These are phyloP conservation scores for Ustilago loliicola DNA, from an alignment of 1,284 basidiomycete species.

Conservation along the genomic window DNA sequence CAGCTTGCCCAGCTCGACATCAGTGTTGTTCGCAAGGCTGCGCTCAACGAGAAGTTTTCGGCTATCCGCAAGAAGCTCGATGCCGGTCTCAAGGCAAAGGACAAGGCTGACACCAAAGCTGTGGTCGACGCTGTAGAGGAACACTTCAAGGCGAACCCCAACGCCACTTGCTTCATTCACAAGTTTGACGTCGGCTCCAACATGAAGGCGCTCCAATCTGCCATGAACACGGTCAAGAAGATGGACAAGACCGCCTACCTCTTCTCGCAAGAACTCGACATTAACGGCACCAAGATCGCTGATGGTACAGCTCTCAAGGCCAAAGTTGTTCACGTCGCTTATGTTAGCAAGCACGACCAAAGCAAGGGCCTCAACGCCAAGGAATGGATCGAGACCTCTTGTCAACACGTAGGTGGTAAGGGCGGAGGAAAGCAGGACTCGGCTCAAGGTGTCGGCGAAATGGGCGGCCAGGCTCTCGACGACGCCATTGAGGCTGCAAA, in stretches of 20 bases:
- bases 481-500: constrained; percentile 58
- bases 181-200: constrained; percentile 74
- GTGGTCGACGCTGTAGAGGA: constrained; percentile 81
- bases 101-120: constrained; percentile 82
- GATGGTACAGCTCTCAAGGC: constrained; percentile 70
- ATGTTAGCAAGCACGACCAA: constrained; percentile 75
- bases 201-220: constrained; percentile 77
- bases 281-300: constrained; percentile 40
- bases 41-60: constrained; percentile 82
- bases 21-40: constrained; percentile 84
- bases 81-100: constrained; percentile 85
- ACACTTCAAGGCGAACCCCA: constrained; percentile 81
- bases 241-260: constrained; percentile 87
- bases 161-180: constrained; percentile 79
- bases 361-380: constrained; percentile 62
- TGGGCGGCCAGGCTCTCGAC: constrained; percentile 58
- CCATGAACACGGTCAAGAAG: constrained; percentile 82
- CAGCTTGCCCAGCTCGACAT: constrained; percentile 92
- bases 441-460: constrained; percentile 67
- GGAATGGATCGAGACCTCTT: constrained; percentile 63
- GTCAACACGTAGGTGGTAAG: constrained; percentile 63
- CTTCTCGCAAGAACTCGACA: constrained; percentile 79
- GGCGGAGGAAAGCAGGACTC: constrained; percentile 66
- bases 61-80: constrained; percentile 85
- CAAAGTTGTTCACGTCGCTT: constrained; percentile 91